phyloP scores from a whole-genome alignment of 768 basidiomycete genomes.

The Austroboletus eburneus region DNA sequence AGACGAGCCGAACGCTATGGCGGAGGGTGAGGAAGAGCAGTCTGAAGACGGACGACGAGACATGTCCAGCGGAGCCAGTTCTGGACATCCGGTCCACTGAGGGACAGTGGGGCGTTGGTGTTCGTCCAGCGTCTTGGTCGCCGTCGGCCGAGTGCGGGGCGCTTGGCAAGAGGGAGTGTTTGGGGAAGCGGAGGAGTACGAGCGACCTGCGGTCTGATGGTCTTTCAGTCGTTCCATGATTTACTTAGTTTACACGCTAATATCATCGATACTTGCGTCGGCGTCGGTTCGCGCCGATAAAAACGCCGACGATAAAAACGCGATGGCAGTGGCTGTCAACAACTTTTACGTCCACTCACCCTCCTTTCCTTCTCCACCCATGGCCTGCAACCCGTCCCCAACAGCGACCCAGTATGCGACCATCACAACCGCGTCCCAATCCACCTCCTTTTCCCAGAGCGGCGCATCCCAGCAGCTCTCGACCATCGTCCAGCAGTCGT shows the following conservation, averaged over 20 bases:
- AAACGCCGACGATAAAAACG: not conserved
- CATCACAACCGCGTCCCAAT: slow-evolving; percentile 31
- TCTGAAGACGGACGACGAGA: slow-evolving; percentile 8
- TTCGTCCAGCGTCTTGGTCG: slow-evolving; percentile 26
- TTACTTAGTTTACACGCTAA: not conserved
- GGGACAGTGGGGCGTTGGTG: slow-evolving; percentile 7
- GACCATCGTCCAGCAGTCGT: slow-evolving; percentile 30
- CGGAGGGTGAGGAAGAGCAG: slow-evolving; percentile 42
- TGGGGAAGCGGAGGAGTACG: slow-evolving; percentile 22
- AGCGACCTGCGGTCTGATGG: slow-evolving; percentile 15
- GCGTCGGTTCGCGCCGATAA: not conserved
- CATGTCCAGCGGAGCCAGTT: slow-evolving; percentile 7
- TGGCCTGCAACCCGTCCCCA: slow-evolving; percentile 41
- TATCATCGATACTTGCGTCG: not conserved
- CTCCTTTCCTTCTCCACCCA: slow-evolving; percentile 9
- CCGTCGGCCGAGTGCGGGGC: slow-evolving; percentile 19
- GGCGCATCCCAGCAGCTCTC: slow-evolving; percentile 31
- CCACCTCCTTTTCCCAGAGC: slow-evolving; percentile 37
- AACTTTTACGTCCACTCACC: not conserved
- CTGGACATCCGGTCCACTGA: slow-evolving; percentile 24
- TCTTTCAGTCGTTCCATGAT: slow-evolving; percentile 58
- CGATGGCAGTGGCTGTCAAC: not conserved
- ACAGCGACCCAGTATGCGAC: slow-evolving; percentile 41
- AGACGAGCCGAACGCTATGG: slow-evolving; percentile 38
- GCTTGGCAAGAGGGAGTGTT: slow-evolving; percentile 5